These are phyloP conservation scores for Ascochyta fabae DNA, from an alignment of 2,329 filamentous ascomycete species.

Conservation along the genomic window DNA sequence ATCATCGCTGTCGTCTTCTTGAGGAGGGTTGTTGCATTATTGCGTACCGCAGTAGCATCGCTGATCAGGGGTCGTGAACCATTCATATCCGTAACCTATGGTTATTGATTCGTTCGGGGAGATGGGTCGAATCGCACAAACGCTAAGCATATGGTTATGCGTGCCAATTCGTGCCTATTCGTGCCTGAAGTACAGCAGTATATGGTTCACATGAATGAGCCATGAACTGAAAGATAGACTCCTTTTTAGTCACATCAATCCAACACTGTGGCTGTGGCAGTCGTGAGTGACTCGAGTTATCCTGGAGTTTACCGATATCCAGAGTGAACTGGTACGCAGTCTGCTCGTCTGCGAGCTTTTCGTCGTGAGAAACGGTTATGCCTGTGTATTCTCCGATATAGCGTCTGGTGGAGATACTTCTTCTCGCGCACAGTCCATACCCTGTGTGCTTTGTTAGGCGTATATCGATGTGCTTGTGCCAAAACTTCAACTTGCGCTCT, in stretches of 20 bases:
- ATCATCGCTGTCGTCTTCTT: neutral
- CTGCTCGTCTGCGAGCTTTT: neutral
- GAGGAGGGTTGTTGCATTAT: neutral
- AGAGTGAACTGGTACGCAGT: neutral
- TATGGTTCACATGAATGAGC: slow-evolving; percentile 5
- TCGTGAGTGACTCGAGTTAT: neutral
- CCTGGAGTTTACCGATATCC: neutral
- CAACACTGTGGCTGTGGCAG: neutral
- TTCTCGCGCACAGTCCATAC: neutral
- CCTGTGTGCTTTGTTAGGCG: neutral
- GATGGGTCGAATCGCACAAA: neutral
- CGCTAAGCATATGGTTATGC: neutral
- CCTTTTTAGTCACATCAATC: neutral
- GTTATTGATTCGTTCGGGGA: neutral
- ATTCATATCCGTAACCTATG: neutral
- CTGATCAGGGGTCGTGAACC: neutral
- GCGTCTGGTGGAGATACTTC: neutral
- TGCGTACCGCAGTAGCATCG: neutral
- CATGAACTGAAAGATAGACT: slow-evolving; percentile 2
- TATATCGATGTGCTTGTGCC: neutral
- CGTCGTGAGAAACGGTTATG: neutral
- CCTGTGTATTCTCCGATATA: slow-evolving; percentile 4
- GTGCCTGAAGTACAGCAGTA: neutral
- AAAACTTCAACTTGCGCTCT: neutral
- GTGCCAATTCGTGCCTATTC: no score